Percentiles rank a stretch among this genome's conserved stretches.
phyloP scores from a whole-genome alignment of 2,329 filamentous ascomycete genomes.

The Cadophora sp. region DNA sequence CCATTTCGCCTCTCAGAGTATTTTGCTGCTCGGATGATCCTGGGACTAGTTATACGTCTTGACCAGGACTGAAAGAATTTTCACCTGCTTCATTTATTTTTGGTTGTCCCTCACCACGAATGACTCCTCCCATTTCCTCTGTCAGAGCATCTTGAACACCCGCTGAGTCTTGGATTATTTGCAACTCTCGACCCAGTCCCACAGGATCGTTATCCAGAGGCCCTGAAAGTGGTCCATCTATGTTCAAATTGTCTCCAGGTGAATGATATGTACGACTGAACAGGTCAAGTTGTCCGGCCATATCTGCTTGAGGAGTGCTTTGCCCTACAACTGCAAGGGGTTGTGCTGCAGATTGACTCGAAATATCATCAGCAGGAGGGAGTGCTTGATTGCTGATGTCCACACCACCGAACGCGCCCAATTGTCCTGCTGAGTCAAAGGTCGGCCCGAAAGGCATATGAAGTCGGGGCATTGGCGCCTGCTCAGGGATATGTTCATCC shows the following conservation, averaged over 20 bases:
- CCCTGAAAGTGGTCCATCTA: neutral
- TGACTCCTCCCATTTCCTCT: too few relatives aligned
- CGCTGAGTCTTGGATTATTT: neutral
- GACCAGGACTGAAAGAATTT: neutral
- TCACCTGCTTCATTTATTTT: neutral
- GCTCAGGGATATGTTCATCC: neutral
- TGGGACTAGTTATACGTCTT: neutral
- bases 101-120: too few relatives aligned
- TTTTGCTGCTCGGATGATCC: neutral
- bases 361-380: neutral
- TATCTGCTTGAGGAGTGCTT: neutral
- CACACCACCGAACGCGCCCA: neutral
- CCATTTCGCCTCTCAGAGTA: neutral
- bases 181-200: neutral
- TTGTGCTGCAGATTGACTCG: neutral
- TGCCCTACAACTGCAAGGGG: neutral
- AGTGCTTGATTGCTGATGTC: neutral
- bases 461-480: neutral
- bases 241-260: neutral
- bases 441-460: neutral
- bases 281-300: neutral
- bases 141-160: too few relatives aligned
- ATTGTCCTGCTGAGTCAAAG: neutral
- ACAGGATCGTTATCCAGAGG: neutral
- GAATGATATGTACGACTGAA: neutral